These are phyloP conservation scores for Moniliophthora roreri DNA, from an alignment of 1,284 basidiomycete genomes.

Conservation along the genomic window DNA sequence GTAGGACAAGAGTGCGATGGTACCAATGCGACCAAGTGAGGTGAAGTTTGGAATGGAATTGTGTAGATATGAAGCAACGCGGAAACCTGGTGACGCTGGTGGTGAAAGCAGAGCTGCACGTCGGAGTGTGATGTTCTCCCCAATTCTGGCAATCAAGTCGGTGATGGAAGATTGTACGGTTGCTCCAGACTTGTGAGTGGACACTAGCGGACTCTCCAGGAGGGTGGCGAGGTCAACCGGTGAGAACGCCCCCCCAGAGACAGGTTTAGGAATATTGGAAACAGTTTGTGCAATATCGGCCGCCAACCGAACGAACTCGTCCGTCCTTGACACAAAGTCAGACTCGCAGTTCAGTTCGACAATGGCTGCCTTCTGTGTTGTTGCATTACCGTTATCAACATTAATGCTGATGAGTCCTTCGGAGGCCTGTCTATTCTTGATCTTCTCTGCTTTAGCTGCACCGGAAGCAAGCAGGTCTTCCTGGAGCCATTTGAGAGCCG, in stretches of 20 bases:
- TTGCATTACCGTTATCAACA: slow-evolving; percentile 62
- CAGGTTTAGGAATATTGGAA: slow-evolving; percentile 71
- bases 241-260: slow-evolving; percentile 37
- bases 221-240: slow-evolving; percentile 53
- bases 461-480: slow-evolving; percentile 72
- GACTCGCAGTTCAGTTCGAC: slow-evolving; percentile 97
- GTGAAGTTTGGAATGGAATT: slow-evolving; percentile 46
- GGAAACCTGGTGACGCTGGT: slow-evolving; percentile 46
- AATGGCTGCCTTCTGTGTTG: slow-evolving; percentile 68
- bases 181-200: slow-evolving; percentile 35
- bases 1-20: slow-evolving; percentile 65
- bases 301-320: slow-evolving; percentile 79
- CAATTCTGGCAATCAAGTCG: slow-evolving; percentile 81
- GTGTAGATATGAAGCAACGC: slow-evolving; percentile 82
- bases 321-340: slow-evolving; percentile 91
- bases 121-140: slow-evolving; percentile 85
- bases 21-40: slow-evolving; percentile 69
- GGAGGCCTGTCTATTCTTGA: slow-evolving; percentile 69
- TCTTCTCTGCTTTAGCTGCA: slow-evolving; percentile 82
- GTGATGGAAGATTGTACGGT: slow-evolving; percentile 80
- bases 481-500: slow-evolving; percentile 81
- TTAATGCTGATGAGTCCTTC: slow-evolving; percentile 82
- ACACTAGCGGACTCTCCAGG: slow-evolving; percentile 68
- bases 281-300: slow-evolving; percentile 85
- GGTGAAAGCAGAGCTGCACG: slow-evolving; percentile 72